Percentiles rank a stretch among this genome's conserved stretches.
Evolutionary conservation across 2,329 filamentous ascomycete species (phyloP).

Genomic region (Pleurostoma richardsiae): DNA sequence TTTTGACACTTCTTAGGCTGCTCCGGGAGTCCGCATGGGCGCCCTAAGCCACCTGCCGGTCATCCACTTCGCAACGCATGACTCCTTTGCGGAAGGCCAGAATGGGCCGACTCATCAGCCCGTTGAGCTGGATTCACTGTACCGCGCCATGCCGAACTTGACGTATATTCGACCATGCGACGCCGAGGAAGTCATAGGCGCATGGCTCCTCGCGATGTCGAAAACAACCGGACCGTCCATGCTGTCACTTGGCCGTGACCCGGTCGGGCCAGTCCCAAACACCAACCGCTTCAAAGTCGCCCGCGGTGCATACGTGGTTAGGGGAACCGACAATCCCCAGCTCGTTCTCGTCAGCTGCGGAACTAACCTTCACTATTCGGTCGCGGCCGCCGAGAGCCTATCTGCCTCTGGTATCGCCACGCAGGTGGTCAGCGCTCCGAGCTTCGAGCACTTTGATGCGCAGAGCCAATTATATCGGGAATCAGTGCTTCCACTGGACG

Average conservation of each 20-base stretch:
- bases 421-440: conserved; percentile 9
- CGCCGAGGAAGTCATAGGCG: conserved; percentile 51
- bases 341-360: conserved; percentile 19
- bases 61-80: conserved; percentile 58
- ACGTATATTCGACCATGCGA: conserved; percentile 56
- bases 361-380: conserved; percentile 26
- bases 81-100: conserved; percentile 54
- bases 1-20: conserved; percentile 29
- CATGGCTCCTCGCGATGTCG: conserved; percentile 41
- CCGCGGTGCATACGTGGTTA: conserved; percentile 25
- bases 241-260: conserved; percentile 30
- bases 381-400: conserved; percentile 27
- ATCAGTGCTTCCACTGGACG: conserved; percentile 25
- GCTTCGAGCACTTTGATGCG: conserved; percentile 8
- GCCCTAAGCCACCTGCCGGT: conserved; percentile 48
- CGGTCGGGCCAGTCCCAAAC: conserved; percentile 17
- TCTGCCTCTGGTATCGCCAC: neutral
- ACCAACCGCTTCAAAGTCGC: conserved; percentile 20
- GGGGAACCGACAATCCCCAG: conserved; percentile 19
- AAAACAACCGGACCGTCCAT: conserved; percentile 19
- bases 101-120: conserved; percentile 61
- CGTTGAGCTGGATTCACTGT: conserved; percentile 50
- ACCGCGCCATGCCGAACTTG: conserved; percentile 58
- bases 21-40: conserved; percentile 55
- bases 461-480: conserved; percentile 14